Percentiles rank a stretch among this genome's conserved stretches.
Conservation (phyloP, 2,329 filamentous ascomycete species). For the Curvularia lunata region DNA sequence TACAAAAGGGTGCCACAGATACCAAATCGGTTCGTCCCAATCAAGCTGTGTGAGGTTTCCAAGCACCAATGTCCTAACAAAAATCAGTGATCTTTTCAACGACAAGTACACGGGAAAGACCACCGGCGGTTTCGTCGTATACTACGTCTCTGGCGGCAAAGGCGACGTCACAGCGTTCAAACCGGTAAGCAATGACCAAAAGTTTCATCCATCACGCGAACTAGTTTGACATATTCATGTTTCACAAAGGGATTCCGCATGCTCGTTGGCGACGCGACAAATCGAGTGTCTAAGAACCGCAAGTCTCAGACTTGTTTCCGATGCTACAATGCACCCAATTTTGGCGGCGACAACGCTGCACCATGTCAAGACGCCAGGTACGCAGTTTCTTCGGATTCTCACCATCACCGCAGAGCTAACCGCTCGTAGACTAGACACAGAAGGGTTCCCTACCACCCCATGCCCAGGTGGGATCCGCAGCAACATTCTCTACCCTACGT, state of each 20-base stretch:
- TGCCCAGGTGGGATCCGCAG: slow-evolving; percentile 41
- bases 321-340: slow-evolving; percentile 55
- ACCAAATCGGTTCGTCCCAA: slow-evolving; percentile 26
- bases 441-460: slow-evolving; percentile 24
- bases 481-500: slow-evolving; percentile 39
- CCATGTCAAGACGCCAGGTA: slow-evolving; percentile 34
- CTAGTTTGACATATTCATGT: not conserved
- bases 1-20: slow-evolving; percentile 43
- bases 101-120: slow-evolving; percentile 42
- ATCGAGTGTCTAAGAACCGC: slow-evolving; percentile 26
- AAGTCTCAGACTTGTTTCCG: slow-evolving; percentile 54
- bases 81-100: slow-evolving; percentile 45
- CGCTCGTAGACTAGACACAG: slow-evolving; percentile 5
- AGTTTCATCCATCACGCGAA: not conserved
- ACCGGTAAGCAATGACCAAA: slow-evolving; percentile 10
- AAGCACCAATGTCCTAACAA: not conserved
- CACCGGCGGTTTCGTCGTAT: slow-evolving; percentile 54
- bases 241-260: slow-evolving; percentile 53
- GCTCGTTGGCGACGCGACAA: slow-evolving; percentile 52
- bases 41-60: not conserved
- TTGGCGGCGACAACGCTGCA: slow-evolving; percentile 51
- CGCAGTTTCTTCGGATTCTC: not conserved
- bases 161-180: slow-evolving; percentile 54
- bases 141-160: slow-evolving; percentile 54
- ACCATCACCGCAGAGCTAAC: not conserved